These are phyloP conservation scores for Phytophthora pisi DNA, from an alignment of 352 stramenopile genomes.

Conservation along the genomic window DNA sequence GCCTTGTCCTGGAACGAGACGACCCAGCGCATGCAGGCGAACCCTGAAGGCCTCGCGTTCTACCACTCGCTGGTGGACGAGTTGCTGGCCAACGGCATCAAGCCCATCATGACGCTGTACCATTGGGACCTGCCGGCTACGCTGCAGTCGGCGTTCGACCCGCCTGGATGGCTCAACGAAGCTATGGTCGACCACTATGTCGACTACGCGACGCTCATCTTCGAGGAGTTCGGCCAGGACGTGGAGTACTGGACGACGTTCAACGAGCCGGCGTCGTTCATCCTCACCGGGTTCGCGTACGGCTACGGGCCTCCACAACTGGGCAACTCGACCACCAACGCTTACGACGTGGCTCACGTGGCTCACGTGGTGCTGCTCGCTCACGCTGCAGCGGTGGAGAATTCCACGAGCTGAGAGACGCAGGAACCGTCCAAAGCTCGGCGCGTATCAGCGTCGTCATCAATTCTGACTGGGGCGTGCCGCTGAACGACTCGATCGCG, in stretches of 20 bases:
- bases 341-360: conserved; percentile 45
- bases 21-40: conserved; percentile 54
- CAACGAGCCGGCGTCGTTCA: conserved; percentile 91
- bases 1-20: conserved; percentile 83
- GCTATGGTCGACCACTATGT: conserved; percentile 69
- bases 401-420: conserved; percentile 59
- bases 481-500: conserved; percentile 63
- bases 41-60: conserved; percentile 90
- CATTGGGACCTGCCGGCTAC: conserved; percentile 95
- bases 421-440: conserved; percentile 14
- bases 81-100: conserved; percentile 76
- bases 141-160: conserved; percentile 81
- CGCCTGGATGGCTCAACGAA: conserved; percentile 70
- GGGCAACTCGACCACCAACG: conserved; percentile 46
- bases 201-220: conserved; percentile 91
- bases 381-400: conserved; percentile 84
- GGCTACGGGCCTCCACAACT: conserved; percentile 52
- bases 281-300: conserved; percentile 86
- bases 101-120: conserved; percentile 93
- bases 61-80: conserved; percentile 92
- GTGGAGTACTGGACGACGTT: conserved; percentile 95
- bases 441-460: conserved; percentile 92
- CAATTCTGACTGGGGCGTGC: conserved; percentile 80
- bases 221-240: conserved; percentile 89
- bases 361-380: conserved; percentile 90